A percentile compares a stretch with the other conserved stretches of the same genome.
These are phyloP conservation scores for Geranomyces michiganensis DNA, from an alignment of 192 early-diverging fungal genomes.

Conservation along the genomic window DNA sequence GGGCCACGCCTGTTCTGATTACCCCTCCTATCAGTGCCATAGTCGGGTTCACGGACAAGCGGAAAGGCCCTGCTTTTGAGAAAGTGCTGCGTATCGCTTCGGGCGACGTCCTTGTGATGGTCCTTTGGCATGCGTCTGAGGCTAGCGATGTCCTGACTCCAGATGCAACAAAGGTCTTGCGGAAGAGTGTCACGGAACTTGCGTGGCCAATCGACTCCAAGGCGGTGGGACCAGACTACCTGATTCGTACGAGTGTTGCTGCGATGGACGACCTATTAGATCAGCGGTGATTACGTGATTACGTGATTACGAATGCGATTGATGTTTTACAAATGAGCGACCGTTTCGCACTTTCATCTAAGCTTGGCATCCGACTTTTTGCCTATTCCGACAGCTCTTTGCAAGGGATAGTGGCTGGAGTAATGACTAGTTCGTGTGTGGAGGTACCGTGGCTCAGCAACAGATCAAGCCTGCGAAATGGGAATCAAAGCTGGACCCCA, in stretches of 20 bases:
- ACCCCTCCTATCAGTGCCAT: slow-evolving; percentile 14
- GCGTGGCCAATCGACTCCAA: slow-evolving; percentile 11
- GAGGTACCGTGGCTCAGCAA: no score
- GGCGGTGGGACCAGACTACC: neutral
- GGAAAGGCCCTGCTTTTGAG: slow-evolving; percentile 1
- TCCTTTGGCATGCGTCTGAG: neutral
- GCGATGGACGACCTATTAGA: slow-evolving; percentile 2
- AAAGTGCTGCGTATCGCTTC: slow-evolving; percentile 17
- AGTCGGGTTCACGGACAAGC: slow-evolving; percentile 4
- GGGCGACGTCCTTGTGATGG: slow-evolving; percentile 5
- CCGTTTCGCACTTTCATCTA: neutral
- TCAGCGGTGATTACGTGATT: neutral
- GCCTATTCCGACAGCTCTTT: no score
- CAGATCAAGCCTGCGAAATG: no score
- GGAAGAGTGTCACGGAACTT: slow-evolving; percentile 17
- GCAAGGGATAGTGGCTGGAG: no score
- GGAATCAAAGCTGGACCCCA: no score
- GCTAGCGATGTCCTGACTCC: slow-evolving; percentile 8
- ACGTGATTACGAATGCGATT: slow-evolving; percentile 1
- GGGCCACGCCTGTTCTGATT: neutral
- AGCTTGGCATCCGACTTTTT: no score
- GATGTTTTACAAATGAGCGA: neutral
- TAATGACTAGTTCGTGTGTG: no score
- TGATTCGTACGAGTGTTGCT: slow-evolving; percentile 8
- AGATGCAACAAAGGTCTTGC: slow-evolving; percentile 14